Conservation (phyloP, 306 rosid genomes). For the Glycyrrhiza uralensis region DNA sequence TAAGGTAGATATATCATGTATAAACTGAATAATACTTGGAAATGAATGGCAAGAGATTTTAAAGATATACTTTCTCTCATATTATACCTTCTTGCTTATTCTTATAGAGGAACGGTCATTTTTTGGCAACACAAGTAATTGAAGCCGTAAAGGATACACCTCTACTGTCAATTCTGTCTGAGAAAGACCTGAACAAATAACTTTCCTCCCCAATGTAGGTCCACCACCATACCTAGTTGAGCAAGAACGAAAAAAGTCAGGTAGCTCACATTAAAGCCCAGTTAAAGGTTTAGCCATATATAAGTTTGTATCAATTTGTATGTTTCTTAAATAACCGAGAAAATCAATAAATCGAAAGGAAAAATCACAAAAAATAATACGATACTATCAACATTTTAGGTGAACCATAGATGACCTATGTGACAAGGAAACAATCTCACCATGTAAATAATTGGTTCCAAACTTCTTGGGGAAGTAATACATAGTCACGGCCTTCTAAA, state of each 20-base stretch:
- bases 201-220: constrained; percentile 79
- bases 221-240: constrained; percentile 92
- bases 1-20: constrained; percentile 25
- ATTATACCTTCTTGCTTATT: constrained; percentile 94
- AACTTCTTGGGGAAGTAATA: constrained; percentile 86
- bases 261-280: neutral
- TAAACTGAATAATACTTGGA: constrained; percentile 14
- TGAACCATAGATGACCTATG: constrained; percentile 18
- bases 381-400: constrained; percentile 10
- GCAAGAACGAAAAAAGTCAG: neutral
- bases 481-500: constrained; percentile 94
- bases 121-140: constrained; percentile 73
- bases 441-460: constrained; percentile 80
- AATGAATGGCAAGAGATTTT: constrained; percentile 10
- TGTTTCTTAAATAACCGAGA: neutral
- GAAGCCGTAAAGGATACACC: constrained; percentile 96
- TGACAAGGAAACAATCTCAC: constrained; percentile 40
- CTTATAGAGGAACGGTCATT: constrained; percentile 65
- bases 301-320: constrained; percentile 5
- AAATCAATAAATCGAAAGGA: constrained; percentile 16
- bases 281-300: neutral
- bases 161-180: constrained; percentile 87
- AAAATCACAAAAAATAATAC: neutral
- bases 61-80: constrained; percentile 28
- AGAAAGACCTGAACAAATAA: constrained; percentile 82